Conservation (phyloP, 2,329 filamentous ascomycete species). For the Chrysosporium keratinophilum region DNA sequence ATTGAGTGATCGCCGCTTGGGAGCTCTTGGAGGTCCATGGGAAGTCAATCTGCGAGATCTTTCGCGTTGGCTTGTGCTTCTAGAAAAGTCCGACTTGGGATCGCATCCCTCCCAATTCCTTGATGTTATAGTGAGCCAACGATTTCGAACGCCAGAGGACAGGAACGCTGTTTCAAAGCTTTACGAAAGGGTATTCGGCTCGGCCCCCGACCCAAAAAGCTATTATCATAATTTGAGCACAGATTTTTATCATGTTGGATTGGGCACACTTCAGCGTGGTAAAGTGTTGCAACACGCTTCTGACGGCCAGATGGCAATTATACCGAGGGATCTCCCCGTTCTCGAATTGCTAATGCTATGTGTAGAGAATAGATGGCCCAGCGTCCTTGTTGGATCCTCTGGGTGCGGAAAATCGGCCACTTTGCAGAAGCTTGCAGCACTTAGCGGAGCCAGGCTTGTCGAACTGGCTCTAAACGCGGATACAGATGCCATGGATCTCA, state of each 20-base stretch:
- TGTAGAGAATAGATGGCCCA: constrained; percentile 75
- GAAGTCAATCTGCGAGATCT: constrained; percentile 92
- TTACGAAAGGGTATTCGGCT: constrained; percentile 55
- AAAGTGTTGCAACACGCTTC: constrained; percentile 27
- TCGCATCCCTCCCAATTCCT: constrained; percentile 64
- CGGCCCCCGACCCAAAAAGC: constrained; percentile 42
- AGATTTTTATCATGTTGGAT: constrained; percentile 63
- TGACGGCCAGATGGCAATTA: constrained; percentile 27
- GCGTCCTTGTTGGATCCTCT: constrained; percentile 74
- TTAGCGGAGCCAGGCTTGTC: constrained; percentile 63
- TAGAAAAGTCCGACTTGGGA: constrained; percentile 51
- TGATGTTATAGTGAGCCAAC: constrained; percentile 70
- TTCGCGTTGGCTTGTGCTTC: constrained; percentile 71
- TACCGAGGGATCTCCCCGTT: constrained; percentile 47
- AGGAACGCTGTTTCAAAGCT: constrained; percentile 54
- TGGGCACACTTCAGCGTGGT: constrained; percentile 59
- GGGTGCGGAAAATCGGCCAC: constrained; percentile 80
- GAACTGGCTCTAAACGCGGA: constrained; percentile 88
- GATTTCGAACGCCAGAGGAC: constrained; percentile 68
- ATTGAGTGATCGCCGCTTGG: constrained; percentile 45
- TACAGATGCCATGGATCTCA: constrained; percentile 91
- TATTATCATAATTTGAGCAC: constrained; percentile 62
- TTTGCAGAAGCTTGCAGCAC: constrained; percentile 67
- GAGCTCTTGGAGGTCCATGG: constrained; percentile 64
- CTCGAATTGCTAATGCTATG: constrained; percentile 82